phyloP scores from a whole-genome alignment of 305 asterid genomes.

The Fraxinus platypoda region DNA sequence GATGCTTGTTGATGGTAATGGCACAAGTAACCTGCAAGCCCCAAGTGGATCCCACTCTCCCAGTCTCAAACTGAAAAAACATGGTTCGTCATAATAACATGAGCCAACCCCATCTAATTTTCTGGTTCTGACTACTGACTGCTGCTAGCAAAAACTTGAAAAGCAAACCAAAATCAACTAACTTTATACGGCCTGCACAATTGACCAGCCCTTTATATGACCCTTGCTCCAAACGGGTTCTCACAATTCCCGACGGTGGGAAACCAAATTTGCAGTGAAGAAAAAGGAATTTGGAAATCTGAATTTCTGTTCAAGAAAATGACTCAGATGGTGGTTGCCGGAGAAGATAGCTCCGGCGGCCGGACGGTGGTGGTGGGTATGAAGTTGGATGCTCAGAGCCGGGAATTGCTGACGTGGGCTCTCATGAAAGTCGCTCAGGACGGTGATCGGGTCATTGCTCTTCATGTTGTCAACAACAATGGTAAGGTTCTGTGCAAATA shows the following conservation, averaged over 20 bases:
- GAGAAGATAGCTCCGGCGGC: conserved; percentile 41
- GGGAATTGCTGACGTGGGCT: conserved; percentile 94
- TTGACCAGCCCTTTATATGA: conserved; percentile 23
- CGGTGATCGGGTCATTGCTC: conserved; percentile 89
- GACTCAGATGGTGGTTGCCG: conserved; percentile 45
- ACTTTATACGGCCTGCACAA: conserved; percentile 25
- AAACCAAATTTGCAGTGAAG: neutral
- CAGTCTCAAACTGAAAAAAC: conserved; percentile 21
- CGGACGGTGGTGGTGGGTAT: conserved; percentile 86
- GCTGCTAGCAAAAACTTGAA: conserved; percentile 31
- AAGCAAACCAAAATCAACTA: conserved; percentile 34
- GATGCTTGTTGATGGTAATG: neutral
- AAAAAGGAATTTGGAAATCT: conserved; percentile 7
- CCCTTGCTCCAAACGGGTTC: neutral
- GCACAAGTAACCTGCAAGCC: neutral
- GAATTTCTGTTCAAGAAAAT: conserved; percentile 12
- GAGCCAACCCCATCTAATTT: conserved; percentile 23
- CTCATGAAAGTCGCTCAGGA: conserved; percentile 82
- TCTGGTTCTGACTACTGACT: conserved; percentile 32
- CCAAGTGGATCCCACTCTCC: conserved; percentile 31
- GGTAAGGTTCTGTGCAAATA: conserved; percentile 33
- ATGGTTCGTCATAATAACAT: conserved; percentile 30
- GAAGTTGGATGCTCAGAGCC: conserved; percentile 68
- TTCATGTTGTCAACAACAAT: conserved; percentile 74
- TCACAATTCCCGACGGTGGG: conserved; percentile 3